Conservation (phyloP, 345 rosid genomes). For the Acer saccharum region DNA sequence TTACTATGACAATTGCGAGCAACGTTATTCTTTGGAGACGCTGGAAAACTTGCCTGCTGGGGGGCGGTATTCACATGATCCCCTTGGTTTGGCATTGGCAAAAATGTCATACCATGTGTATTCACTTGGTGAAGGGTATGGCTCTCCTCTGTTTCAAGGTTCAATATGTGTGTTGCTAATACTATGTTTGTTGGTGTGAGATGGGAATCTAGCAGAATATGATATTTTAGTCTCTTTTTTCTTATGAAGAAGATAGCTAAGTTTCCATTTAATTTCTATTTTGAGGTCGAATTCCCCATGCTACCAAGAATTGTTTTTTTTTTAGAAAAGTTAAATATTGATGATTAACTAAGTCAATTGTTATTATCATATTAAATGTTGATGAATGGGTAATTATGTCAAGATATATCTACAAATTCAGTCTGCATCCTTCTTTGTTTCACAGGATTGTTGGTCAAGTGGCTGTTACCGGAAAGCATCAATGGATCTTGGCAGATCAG, state of each 20-base stretch:
- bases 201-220: not conserved
- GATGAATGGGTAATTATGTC: not conserved
- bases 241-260: not conserved
- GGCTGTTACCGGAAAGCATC: conserved; percentile 73
- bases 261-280: not conserved
- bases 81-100: conserved; percentile 76
- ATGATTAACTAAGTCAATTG: not conserved
- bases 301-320: not conserved
- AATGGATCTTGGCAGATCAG: conserved; percentile 70
- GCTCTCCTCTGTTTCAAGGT: conserved; percentile 1
- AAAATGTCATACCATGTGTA: conserved; percentile 87
- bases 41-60: conserved; percentile 39
- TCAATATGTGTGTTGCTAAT: not conserved
- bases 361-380: not conserved
- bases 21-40: conserved; percentile 39
- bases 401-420: not conserved
- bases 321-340: not conserved
- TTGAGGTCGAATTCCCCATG: not conserved
- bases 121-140: conserved; percentile 94
- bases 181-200: not conserved
- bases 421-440: conserved; percentile 23
- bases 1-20: conserved; percentile 58
- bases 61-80: conserved; percentile 47
- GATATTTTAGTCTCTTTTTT: not conserved
- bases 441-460: conserved; percentile 87